phyloP scores from a whole-genome alignment of 495 filamentous ascomycete genomes.

The Polyplosphaeria fusca region DNA sequence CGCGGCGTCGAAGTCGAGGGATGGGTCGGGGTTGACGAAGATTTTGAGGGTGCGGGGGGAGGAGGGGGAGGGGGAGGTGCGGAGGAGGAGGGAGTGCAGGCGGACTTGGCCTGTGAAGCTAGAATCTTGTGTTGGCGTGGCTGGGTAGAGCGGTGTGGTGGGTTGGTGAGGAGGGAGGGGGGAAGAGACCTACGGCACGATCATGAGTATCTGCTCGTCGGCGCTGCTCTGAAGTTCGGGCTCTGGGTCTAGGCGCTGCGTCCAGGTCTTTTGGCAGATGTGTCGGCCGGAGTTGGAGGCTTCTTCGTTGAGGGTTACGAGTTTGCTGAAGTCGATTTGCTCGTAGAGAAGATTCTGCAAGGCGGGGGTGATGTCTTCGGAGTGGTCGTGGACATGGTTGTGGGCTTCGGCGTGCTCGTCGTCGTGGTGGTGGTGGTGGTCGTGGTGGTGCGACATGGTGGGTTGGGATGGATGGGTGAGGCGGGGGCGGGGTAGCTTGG shows the following conservation, averaged over 20 bases:
- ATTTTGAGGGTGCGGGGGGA: constrained; percentile 83
- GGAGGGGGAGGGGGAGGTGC: constrained; percentile 63
- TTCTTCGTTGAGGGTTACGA: constrained; percentile 82
- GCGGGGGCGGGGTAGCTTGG: constrained; percentile 14
- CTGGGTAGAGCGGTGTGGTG: too few species aligned
- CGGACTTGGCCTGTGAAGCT: constrained; percentile 94
- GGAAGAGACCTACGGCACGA: constrained; percentile 69
- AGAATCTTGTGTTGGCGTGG: too few species aligned
- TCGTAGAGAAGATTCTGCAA: constrained; percentile 83
- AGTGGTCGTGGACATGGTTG: constrained; percentile 64
- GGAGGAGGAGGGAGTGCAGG: constrained; percentile 81
- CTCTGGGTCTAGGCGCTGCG: constrained; percentile 64
- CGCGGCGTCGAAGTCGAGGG: constrained; percentile 73
- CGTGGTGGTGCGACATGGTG: constrained; percentile 40
- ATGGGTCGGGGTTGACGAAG: constrained; percentile 76
- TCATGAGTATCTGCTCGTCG: constrained; percentile 91
- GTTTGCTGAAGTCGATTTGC: constrained; percentile 82
- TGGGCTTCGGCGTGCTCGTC: constrained; percentile 45
- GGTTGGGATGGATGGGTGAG: constrained; percentile 10
- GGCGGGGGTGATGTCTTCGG: constrained; percentile 87
- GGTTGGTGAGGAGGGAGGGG: not conserved
- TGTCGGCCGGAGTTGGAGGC: constrained; percentile 62
- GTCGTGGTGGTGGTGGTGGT: constrained; percentile 41
- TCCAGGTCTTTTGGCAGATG: constrained; percentile 88
- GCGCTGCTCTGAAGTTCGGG: constrained; percentile 79